Percentiles rank a stretch among this genome's conserved stretches.
phyloP scores from a whole-genome alignment of 148 eudicot genomes.

The Chenopodium berlandieri region DNA sequence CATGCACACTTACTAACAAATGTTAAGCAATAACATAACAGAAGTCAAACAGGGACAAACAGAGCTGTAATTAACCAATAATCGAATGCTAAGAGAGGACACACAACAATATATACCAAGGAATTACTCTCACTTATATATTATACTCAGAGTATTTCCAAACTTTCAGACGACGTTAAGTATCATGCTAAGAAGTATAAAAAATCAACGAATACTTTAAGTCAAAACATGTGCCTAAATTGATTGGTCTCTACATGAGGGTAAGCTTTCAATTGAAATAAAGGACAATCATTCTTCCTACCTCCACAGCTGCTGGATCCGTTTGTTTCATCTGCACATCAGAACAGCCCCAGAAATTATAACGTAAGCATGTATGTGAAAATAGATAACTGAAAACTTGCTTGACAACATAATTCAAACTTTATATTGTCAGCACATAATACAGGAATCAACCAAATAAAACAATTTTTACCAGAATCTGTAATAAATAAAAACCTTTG shows the following conservation, averaged over 20 bases:
- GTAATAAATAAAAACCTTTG: not conserved
- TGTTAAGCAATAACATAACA: not conserved
- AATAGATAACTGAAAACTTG: not conserved
- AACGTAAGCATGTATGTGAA: constrained; percentile 9
- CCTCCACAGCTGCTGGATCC: constrained; percentile 44
- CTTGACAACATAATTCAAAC: not conserved
- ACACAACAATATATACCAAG: not conserved
- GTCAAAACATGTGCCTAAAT: not conserved
- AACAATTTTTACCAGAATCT: not conserved
- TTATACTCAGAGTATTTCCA: not conserved
- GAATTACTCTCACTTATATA: not conserved
- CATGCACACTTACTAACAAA: not conserved
- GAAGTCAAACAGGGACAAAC: not conserved
- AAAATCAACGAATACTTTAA: not conserved
- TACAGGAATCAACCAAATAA: not conserved
- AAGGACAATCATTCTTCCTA: constrained; percentile 22
- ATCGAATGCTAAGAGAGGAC: constrained; percentile 1
- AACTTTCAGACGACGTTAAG: not conserved
- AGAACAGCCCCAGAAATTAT: constrained; percentile 13
- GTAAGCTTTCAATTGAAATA: not conserved
- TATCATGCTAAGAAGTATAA: not conserved
- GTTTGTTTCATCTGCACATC: constrained; percentile 46
- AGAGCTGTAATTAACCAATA: not conserved
- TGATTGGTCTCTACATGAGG: not conserved
- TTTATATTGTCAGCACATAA: not conserved